Percentiles rank a stretch among this genome's conserved stretches.
These are phyloP conservation scores for Suillus spraguei DNA, from an alignment of 768 basidiomycete genomes.

Conservation along the genomic window DNA sequence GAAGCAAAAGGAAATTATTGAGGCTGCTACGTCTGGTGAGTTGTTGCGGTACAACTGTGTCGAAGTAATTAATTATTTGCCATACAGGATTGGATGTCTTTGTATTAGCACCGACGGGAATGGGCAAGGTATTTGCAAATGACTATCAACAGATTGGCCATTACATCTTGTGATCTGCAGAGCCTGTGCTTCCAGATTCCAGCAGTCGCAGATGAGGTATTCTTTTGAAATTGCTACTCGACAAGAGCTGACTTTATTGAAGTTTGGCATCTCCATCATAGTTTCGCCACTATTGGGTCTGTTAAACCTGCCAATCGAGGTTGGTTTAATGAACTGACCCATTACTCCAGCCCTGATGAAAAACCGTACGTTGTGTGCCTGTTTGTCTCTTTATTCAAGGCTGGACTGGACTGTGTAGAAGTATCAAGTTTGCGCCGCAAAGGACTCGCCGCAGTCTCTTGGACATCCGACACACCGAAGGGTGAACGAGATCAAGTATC, in stretches of 20 bases:
- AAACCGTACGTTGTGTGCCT: slow-evolving; percentile 56
- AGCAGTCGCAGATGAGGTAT: slow-evolving; percentile 64
- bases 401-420: slow-evolving; percentile 44
- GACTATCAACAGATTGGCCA: background rate
- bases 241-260: background rate
- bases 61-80: background rate
- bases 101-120: slow-evolving; percentile 84
- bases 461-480: slow-evolving; percentile 65
- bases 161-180: slow-evolving; percentile 35
- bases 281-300: slow-evolving; percentile 77
- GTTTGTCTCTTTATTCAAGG: background rate
- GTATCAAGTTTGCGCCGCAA: slow-evolving; percentile 58
- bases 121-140: slow-evolving; percentile 68
- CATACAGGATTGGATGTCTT: slow-evolving; percentile 67
- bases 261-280: slow-evolving; percentile 75
- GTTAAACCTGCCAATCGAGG: slow-evolving; percentile 17
- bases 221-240: background rate
- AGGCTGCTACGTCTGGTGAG: slow-evolving; percentile 65
- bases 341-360: slow-evolving; percentile 69
- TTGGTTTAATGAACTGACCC: background rate
- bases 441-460: slow-evolving; percentile 57
- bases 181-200: slow-evolving; percentile 88
- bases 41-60: slow-evolving; percentile 11
- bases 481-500: slow-evolving; percentile 57
- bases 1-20: slow-evolving; percentile 75